These are phyloP conservation scores for Spathaspora sp. DNA, from an alignment of 805 yeast species.

Conservation along the genomic window DNA sequence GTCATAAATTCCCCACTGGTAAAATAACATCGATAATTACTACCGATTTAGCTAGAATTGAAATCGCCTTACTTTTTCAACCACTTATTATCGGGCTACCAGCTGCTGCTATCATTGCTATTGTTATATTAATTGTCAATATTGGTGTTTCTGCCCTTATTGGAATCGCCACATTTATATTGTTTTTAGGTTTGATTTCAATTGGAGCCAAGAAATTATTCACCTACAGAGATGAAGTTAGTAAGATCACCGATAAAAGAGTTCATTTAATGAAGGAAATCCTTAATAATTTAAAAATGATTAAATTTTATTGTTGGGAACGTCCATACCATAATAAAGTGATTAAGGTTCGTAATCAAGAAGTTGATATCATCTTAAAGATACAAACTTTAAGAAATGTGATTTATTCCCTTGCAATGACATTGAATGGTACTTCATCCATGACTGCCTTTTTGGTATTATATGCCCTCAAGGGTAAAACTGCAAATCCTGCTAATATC, in stretches of 20 bases:
- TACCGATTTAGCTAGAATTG: slow-evolving; percentile 73
- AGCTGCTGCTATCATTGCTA: slow-evolving; percentile 52
- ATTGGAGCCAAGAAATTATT: slow-evolving; percentile 48
- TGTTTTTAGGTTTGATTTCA: slow-evolving; percentile 43
- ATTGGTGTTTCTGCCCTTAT: slow-evolving; percentile 68
- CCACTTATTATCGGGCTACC: slow-evolving; percentile 63
- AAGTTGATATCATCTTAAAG: slow-evolving; percentile 53
- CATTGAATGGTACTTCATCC: slow-evolving; percentile 66
- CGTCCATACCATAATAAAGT: slow-evolving; percentile 59
- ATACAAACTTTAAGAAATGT: slow-evolving; percentile 61
- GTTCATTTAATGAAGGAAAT: slow-evolving; percentile 71
- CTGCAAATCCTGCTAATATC: slow-evolving; percentile 49
- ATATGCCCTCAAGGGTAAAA: slow-evolving; percentile 21
- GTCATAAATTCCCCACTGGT: slow-evolving; percentile 57
- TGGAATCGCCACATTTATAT: slow-evolving; percentile 48
- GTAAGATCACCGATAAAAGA: slow-evolving; percentile 64
- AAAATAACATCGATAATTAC: slow-evolving; percentile 69
- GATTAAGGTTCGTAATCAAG: slow-evolving; percentile 49
- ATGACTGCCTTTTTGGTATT: slow-evolving; percentile 43
- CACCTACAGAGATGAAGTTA: slow-evolving; percentile 49
- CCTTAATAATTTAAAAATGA: slow-evolving; percentile 67
- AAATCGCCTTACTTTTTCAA: slow-evolving; percentile 59
- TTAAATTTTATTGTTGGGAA: slow-evolving; percentile 89
- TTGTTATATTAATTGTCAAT: slow-evolving; percentile 57
- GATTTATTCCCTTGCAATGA: slow-evolving; percentile 58